Base-by-base conservation (phyloP, 2,329 filamentous ascomycete species). In the Diaporthe sp. region DNA sequence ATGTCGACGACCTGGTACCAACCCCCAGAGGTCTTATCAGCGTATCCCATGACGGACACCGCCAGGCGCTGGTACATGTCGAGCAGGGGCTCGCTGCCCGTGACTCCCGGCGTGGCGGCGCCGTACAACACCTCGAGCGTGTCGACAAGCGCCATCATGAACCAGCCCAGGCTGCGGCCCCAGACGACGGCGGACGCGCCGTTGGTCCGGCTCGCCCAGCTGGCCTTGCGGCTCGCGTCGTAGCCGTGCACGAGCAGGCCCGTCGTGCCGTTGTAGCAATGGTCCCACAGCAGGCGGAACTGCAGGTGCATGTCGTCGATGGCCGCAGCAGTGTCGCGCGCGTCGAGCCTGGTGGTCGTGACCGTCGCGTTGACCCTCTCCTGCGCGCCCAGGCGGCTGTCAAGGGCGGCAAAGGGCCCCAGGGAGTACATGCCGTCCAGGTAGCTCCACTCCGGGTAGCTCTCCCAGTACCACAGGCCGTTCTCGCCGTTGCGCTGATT, bases 141-240 rank as follows among this genome's bases (percentile, higher is more conserved):
- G 76, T 80, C 78, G 71, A 82, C 72, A 53, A 82, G 80, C 3
- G 77, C 80, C 80, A 82, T 81, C 73, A 80, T 78, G 72, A 82
- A 82, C 78, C 42, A 81, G 85, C 83, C 88, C 17, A 88, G 79
- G 31, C 86, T 84, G 17, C 89, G 82, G 34, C 84, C 84, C 89
- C 89, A 90, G n/a, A 89, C 87, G 20, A 87, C 79, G 0, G 87
- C 87, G 74, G 86, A 86, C 1, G 86, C 86, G 6, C 88, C 88
- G 0, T 86, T 89, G 4, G 80, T 77, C 0, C 83, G 81, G 75
- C 87, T 81, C 0, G 88, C 88, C 88, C 89, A 90, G 1, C 84
- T 80, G 31, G 88, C 87, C 17, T 79, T 83, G 75, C 84, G 85
- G 25, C 82, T 83, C 22, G 85, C 84, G 74, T 90, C 89, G 77